phyloP scores from a whole-genome alignment of 2,329 filamentous ascomycete species.

The Penicillium digitatum region DNA sequence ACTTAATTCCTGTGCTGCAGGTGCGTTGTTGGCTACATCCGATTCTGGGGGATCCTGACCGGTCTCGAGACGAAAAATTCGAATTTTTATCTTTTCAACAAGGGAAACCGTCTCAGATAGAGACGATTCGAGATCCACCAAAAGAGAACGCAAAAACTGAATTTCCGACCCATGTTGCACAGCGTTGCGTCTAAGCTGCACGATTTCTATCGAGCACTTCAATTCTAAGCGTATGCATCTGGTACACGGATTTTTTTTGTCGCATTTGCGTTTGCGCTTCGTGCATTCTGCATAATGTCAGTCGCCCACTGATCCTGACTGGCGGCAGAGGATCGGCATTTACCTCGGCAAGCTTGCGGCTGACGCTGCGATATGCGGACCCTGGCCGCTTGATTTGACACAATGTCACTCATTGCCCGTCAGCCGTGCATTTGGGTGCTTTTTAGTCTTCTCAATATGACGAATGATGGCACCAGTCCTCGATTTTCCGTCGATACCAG shows the following conservation, averaged over 20 bases:
- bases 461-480: neutral
- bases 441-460: neutral
- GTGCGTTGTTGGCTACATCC: neutral
- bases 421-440: neutral
- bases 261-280: constrained; percentile 27
- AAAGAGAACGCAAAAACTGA: constrained; percentile 22
- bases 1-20: constrained; percentile 5
- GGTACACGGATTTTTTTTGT: constrained; percentile 25
- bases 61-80: constrained; percentile 23
- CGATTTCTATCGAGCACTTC: constrained; percentile 25
- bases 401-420: neutral
- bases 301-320: neutral
- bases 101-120: constrained; percentile 8
- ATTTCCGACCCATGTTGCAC: constrained; percentile 28
- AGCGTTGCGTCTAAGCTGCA: constrained; percentile 23
- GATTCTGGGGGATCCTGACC: constrained; percentile 8
- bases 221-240: constrained; percentile 24
- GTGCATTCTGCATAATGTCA: constrained; percentile 24
- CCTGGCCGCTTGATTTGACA: constrained; percentile 2
- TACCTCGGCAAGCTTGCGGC: constrained; percentile 26
- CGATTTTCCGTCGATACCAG: neutral
- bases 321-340: neutral
- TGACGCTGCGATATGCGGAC: constrained; percentile 26
- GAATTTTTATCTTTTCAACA: constrained; percentile 14
- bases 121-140: constrained; percentile 19